Conservation (phyloP, 768 basidiomycete species). For the Megacollybia marginata region DNA sequence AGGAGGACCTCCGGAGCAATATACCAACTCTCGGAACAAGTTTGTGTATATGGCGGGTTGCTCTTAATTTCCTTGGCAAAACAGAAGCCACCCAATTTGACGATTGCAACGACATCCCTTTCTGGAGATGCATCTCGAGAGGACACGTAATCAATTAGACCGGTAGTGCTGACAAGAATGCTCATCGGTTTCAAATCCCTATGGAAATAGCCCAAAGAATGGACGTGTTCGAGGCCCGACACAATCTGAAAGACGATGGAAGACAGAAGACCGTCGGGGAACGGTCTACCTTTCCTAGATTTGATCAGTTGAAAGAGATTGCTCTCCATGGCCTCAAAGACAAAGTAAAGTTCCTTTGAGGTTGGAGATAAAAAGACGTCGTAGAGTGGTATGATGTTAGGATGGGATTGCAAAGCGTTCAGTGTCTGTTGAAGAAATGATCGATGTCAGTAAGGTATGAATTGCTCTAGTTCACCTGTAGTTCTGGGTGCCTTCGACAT, state of each 20-base stretch:
- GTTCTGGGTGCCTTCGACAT: slow-evolving; percentile 90
- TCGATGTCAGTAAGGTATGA: slow-evolving; percentile 7
- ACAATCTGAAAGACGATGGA: slow-evolving; percentile 93
- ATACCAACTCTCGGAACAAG: slow-evolving; percentile 98
- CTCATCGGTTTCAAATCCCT: slow-evolving; percentile 99
- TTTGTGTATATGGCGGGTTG: slow-evolving; percentile 93
- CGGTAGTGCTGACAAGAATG: slow-evolving; percentile 95
- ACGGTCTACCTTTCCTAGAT: slow-evolving; percentile 86
- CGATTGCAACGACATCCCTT: slow-evolving; percentile 91
- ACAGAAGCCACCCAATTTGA: slow-evolving; percentile 98
- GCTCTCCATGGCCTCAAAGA: slow-evolving; percentile 99
- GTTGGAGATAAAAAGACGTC: slow-evolving; percentile 96
- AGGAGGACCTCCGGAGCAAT: slow-evolving; percentile 96
- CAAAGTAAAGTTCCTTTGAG: slow-evolving; percentile 95
- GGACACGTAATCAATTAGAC: slow-evolving; percentile 87
- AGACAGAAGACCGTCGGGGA: slow-evolving; percentile 94
- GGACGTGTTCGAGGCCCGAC: slow-evolving; percentile 87
- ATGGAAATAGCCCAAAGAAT: slow-evolving; percentile 91
- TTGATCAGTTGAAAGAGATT: slow-evolving; percentile 99
- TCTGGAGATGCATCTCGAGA: slow-evolving; percentile 63
- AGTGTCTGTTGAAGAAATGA: slow-evolving; percentile 57
- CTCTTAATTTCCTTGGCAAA: slow-evolving; percentile 87
- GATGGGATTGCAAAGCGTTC: slow-evolving; percentile 89
- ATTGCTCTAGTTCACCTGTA: slow-evolving; percentile 57
- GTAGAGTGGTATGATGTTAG: slow-evolving; percentile 97